Percentiles rank a stretch among this genome's conserved stretches.
phyloP scores from a whole-genome alignment of 345 rosid genomes.

The Lepidium sativum region DNA sequence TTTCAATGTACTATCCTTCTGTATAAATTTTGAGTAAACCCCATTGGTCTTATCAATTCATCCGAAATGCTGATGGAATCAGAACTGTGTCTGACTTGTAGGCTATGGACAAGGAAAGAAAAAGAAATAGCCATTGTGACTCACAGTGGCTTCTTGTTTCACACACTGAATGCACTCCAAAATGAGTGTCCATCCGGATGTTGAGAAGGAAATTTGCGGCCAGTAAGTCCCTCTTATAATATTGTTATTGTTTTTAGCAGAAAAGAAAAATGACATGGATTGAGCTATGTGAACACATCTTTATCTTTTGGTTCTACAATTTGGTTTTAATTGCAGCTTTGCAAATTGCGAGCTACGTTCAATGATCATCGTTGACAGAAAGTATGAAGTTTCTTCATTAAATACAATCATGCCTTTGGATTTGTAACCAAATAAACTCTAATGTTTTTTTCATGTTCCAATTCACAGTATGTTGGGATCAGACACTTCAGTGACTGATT shows the following conservation, averaged over 20 bases:
- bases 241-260: neutral
- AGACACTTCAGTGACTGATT: conserved; percentile 49
- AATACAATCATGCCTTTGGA: neutral
- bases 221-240: conserved; percentile 39
- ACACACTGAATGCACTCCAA: conserved; percentile 59
- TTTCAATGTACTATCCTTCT: neutral
- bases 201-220: conserved; percentile 68
- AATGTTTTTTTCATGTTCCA: neutral
- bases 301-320: neutral
- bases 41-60: neutral
- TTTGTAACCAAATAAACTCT: neutral
- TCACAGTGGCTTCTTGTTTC: conserved; percentile 89
- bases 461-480: conserved; percentile 61
- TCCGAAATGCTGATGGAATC: neutral
- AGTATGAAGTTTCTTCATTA: conserved; percentile 33
- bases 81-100: conserved; percentile 17
- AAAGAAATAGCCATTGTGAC: conserved; percentile 97
- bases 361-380: conserved; percentile 72
- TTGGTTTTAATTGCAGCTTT: conserved; percentile 45
- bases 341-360: conserved; percentile 97
- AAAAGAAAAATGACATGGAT: neutral
- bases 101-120: conserved; percentile 96
- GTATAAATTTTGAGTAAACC: neutral
- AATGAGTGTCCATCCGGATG: conserved; percentile 71
- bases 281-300: neutral